Base-by-base conservation (phyloP, 192 early-diverging fungal species). In the Dimargaris cristalligena region DNA sequence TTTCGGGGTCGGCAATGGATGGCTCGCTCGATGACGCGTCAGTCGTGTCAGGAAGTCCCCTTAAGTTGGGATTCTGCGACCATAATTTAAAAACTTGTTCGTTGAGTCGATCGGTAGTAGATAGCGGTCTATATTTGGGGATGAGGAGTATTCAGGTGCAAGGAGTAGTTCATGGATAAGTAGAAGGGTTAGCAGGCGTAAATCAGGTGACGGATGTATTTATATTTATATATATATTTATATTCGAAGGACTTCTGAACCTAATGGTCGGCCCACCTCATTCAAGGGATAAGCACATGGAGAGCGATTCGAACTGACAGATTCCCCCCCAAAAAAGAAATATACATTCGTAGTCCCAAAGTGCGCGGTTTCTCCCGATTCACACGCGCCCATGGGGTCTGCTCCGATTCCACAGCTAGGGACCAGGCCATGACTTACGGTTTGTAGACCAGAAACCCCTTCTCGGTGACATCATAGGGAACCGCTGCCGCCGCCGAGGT, bases 21-120 rank as follows among this genome's bases (percentile, higher is more conserved):
- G n/a, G n/a, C n/a, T n/a, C n/a, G n/a, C n/a, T n/a, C n/a, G n/a
- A n/a, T n/a, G n/a, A n/a, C 38, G 6, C 38, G 38, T 16, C 38
- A 10, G 38, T 41, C 38, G 38, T 16, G 38, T 14, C 28, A 32
- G 14, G 31, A 20, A 56, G 54, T 1, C 54, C 54, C 32, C 34
- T 1, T 16, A 56, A 23, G 13, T 34, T 34, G 29, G 54, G 54
- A 16, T 56, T 14, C 34, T 56, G 54, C 16, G 32, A 14, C 54
- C 54, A 56, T 29, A 56, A 32, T 56, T 56, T 29, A 16, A 28
- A 16, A 20, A 56, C 34, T 33, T 56, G 54, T 56, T 56, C 54
- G 13, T 13, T 34, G 1, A 56, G 54, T 8, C 4, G 34, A 52
- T 52, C 51, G 18, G 23, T n/a, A 52, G 51, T 16, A 16, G 51